Conservation (phyloP, 345 rosid genomes). For the Dipteronia sinensis region DNA sequence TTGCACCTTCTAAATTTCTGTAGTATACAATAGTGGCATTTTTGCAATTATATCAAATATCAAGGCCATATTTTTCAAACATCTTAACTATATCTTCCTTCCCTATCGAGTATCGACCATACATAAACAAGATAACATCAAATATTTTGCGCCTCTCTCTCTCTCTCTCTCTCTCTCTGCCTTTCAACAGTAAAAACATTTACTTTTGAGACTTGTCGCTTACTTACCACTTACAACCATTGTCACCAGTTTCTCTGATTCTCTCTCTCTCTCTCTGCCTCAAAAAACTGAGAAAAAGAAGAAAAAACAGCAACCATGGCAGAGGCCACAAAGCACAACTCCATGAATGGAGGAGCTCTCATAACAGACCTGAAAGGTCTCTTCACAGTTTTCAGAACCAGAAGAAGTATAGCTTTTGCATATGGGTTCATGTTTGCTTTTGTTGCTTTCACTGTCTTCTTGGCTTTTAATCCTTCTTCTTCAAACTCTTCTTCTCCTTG, state of each 20-base stretch:
- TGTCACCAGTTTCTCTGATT: neutral
- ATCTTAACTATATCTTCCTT: neutral
- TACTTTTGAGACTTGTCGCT: neutral
- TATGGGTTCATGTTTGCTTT: constrained; percentile 69
- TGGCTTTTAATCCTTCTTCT: constrained; percentile 72
- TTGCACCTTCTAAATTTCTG: neutral
- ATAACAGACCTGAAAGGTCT: constrained; percentile 48
- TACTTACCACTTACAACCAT: too few species aligned
- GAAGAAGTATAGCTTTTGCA: constrained; percentile 54
- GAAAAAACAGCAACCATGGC: constrained; percentile 42
- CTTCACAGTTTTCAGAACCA: constrained; percentile 46
- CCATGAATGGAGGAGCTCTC: constrained; percentile 39
- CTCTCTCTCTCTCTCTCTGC: neutral
- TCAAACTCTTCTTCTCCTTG: constrained; percentile 52
- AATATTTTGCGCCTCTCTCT: neutral
- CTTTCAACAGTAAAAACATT: constrained; percentile 8
- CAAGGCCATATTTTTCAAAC: neutral
- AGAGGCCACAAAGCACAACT: constrained; percentile 52
- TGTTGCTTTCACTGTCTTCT: constrained; percentile 62
- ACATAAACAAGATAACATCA: neutral
- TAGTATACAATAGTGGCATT: neutral
- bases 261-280: constrained; percentile 10
- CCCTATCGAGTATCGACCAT: too few species aligned
- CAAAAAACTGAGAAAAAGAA: neutral
- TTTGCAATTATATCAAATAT: neutral